phyloP scores from a whole-genome alignment of 257 asterid genomes.

The Petunia axillaris region DNA sequence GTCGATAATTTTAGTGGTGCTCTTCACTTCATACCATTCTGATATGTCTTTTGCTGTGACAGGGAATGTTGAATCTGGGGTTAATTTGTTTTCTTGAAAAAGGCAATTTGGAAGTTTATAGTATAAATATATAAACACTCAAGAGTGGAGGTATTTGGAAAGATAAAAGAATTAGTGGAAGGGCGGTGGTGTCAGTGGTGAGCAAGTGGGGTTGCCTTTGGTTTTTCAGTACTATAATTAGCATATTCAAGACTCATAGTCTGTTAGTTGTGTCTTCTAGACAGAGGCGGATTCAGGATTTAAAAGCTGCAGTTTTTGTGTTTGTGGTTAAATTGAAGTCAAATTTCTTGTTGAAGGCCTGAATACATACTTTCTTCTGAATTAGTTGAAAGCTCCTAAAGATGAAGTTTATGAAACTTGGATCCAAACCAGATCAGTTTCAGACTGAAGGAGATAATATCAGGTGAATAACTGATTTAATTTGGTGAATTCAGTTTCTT shows the following conservation, averaged over 20 bases:
- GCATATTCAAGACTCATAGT: conserved; percentile 25
- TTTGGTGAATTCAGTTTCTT: not conserved
- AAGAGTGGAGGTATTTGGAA: conserved; percentile 1
- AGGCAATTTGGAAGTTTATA: conserved; percentile 26
- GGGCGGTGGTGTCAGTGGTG: conserved; percentile 43
- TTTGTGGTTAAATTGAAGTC: conserved; percentile 32
- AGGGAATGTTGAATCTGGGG: conserved; percentile 48
- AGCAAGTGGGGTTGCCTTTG: conserved; percentile 38
- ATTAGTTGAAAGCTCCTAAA: conserved; percentile 17
- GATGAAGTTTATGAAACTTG: conserved; percentile 98
- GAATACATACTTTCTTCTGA: conserved; percentile 10
- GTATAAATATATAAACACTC: conserved; percentile 23
- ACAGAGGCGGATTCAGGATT: not conserved
- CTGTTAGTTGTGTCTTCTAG: conserved; percentile 19
- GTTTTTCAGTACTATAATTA: conserved; percentile 32
- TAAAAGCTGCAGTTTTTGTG: conserved; percentile 10
- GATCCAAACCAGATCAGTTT: conserved; percentile 88
- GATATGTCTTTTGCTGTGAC: conserved; percentile 48
- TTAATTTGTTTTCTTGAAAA: conserved; percentile 27
- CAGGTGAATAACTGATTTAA: conserved; percentile 54
- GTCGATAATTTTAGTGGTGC: conserved; percentile 54
- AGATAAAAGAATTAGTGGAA: conserved; percentile 33
- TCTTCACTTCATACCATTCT: conserved; percentile 49
- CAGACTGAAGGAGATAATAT: conserved; percentile 76
- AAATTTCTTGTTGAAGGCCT: conserved; percentile 17